Evolutionary conservation across 2,329 filamentous ascomycete species (phyloP).

Genomic region (Cladophialophora psammophila): DNA sequence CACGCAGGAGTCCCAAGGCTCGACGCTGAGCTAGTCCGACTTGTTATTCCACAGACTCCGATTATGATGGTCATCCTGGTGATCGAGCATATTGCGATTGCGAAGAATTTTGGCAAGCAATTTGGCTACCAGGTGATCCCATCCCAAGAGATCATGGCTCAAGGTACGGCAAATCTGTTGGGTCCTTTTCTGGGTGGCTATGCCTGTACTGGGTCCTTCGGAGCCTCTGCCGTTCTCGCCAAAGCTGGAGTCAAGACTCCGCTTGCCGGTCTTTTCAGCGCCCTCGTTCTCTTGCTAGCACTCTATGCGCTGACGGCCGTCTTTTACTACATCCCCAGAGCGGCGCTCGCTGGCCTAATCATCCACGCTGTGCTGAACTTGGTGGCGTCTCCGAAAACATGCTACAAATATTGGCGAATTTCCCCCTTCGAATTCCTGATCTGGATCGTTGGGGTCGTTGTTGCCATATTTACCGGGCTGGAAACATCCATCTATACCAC

Average conservation of each 20-base stretch:
- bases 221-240: slow-evolving; percentile 91
- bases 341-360: slow-evolving; percentile 83
- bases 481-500: slow-evolving; percentile 92
- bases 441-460: slow-evolving; percentile 80
- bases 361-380: slow-evolving; percentile 93
- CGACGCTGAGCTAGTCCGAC: slow-evolving; percentile 67
- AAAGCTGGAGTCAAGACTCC: slow-evolving; percentile 93
- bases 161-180: slow-evolving; percentile 86
- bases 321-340: slow-evolving; percentile 90
- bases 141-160: slow-evolving; percentile 94
- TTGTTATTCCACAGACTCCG: slow-evolving; percentile 76
- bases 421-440: slow-evolving; percentile 79
- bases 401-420: slow-evolving; percentile 86
- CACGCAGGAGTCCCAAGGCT: slow-evolving; percentile 77
- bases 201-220: slow-evolving; percentile 92
- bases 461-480: slow-evolving; percentile 84
- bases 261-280: slow-evolving; percentile 86
- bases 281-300: slow-evolving; percentile 80
- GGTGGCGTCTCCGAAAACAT: slow-evolving; percentile 84
- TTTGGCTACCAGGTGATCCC: slow-evolving; percentile 96
- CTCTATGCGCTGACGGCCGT: slow-evolving; percentile 85
- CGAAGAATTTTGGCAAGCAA: slow-evolving; percentile 91
- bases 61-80: slow-evolving; percentile 87
- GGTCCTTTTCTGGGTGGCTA: slow-evolving; percentile 91
- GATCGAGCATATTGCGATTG: slow-evolving; percentile 95